These are phyloP conservation scores for Emergomyces africanus DNA, from an alignment of 2,329 filamentous ascomycete species.

Conservation along the genomic window DNA sequence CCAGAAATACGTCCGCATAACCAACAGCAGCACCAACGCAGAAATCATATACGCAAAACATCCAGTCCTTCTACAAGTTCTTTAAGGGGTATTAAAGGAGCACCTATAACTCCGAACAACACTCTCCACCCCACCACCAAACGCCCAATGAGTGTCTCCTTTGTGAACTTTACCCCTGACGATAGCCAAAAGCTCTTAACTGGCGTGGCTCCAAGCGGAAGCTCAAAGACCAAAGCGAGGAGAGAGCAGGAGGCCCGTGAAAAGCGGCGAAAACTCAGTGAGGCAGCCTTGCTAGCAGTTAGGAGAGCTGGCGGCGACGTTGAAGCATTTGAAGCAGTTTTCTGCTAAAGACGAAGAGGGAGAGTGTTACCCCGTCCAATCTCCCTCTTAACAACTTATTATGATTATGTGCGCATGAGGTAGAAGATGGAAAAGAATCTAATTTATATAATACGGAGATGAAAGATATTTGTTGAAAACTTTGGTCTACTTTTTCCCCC, in stretches of 20 bases:
- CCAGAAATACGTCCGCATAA: conserved; percentile 6
- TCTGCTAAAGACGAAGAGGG: conserved; percentile 18
- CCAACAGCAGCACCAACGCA: conserved; percentile 16
- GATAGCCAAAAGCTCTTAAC: conserved; percentile 70
- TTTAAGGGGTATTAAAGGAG: conserved; percentile 12
- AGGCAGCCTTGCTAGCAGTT: conserved; percentile 32
- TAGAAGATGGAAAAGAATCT: conserved; percentile 11
- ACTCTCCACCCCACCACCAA: conserved; percentile 1
- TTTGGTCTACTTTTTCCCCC: neutral
- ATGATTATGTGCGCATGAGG: neutral
- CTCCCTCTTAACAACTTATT: conserved; percentile 6
- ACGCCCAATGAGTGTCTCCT: conserved; percentile 34
- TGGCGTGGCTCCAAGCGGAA: conserved; percentile 83
- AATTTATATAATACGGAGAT: conserved; percentile 4
- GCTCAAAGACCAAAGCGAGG: conserved; percentile 86
- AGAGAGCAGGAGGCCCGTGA: conserved; percentile 80
- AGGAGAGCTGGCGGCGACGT: conserved; percentile 34
- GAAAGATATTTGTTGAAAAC: neutral
- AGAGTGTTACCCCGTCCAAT: neutral
- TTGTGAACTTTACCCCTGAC: conserved; percentile 80
- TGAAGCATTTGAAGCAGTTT: conserved; percentile 29
- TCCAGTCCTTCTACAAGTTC: conserved; percentile 17
- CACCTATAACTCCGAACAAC: conserved; percentile 1
- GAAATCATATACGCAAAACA: conserved; percentile 28
- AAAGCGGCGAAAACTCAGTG: conserved; percentile 42